Conservation (phyloP, 2,329 filamentous ascomycete genomes). For the Diaporthe citriasiana region DNA sequence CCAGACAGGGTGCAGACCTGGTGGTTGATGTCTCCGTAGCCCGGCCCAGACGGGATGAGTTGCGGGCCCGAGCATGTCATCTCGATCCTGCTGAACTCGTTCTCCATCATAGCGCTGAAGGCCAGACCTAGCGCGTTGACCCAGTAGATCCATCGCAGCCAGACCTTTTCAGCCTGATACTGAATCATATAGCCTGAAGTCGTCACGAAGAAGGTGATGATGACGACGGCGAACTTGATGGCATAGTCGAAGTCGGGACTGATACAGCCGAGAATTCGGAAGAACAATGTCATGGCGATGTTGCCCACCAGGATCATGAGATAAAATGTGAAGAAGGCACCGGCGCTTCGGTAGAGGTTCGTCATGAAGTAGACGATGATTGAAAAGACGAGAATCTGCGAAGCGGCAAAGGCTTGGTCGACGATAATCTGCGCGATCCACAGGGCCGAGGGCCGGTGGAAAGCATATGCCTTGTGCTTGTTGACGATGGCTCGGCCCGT, state of each 20-base stretch:
- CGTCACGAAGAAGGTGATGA: constrained; percentile 85
- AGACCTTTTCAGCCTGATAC: constrained; percentile 80
- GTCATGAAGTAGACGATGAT: constrained; percentile 87
- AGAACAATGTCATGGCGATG: constrained; percentile 82
- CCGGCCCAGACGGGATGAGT: constrained; percentile 78
- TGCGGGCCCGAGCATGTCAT: constrained; percentile 78
- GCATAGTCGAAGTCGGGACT: constrained; percentile 89
- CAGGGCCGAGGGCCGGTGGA: constrained; percentile 84
- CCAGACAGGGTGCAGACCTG: constrained; percentile 88
- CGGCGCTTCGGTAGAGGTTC: constrained; percentile 76
- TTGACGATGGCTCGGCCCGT: constrained; percentile 82
- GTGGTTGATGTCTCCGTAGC: constrained; percentile 78
- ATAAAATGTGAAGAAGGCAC: constrained; percentile 84
- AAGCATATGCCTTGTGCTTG: constrained; percentile 87
- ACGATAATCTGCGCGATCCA: constrained; percentile 89
- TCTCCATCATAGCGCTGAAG: constrained; percentile 86
- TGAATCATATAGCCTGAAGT: constrained; percentile 89
- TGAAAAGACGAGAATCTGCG: constrained; percentile 79
- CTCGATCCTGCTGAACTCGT: constrained; percentile 81
- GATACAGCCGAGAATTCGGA: constrained; percentile 80
- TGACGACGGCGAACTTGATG: constrained; percentile 83
- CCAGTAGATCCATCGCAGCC: constrained; percentile 86
- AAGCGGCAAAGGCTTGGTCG: constrained; percentile 79
- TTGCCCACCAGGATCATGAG: constrained; percentile 78
- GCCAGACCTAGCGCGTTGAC: constrained; percentile 81